These are phyloP conservation scores for Cydonia oblonga DNA, from an alignment of 331 rosid genomes.

Conservation along the genomic window DNA sequence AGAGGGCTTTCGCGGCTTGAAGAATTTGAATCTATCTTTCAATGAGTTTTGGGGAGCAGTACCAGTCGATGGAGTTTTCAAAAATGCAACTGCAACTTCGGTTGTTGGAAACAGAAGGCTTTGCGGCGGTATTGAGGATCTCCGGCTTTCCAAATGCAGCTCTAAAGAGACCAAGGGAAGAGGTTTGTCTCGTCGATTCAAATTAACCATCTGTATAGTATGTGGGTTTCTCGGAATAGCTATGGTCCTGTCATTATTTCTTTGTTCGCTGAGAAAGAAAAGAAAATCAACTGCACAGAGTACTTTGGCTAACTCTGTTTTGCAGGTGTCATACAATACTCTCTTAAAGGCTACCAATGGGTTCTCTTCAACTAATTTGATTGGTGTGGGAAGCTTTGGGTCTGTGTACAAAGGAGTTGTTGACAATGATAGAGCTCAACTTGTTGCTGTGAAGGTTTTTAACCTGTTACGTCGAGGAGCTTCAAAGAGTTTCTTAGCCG, in stretches of 20 bases:
- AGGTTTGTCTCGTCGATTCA: not conserved
- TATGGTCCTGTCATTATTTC: not conserved
- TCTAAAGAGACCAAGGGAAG: not conserved
- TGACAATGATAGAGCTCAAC: not conserved
- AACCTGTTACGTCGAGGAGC: not conserved
- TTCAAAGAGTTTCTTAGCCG: conserved; percentile 5
- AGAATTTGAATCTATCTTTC: not conserved
- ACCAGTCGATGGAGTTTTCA: not conserved
- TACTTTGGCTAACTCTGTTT: not conserved
- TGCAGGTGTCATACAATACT: not conserved
- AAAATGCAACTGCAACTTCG: not conserved
- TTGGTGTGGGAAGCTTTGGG: not conserved
- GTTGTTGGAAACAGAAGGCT: not conserved
- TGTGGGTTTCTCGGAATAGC: not conserved
- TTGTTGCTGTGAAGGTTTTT: conserved; percentile 12
- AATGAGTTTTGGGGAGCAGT: not conserved
- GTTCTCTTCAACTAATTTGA: not conserved
- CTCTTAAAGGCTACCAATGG: not conserved
- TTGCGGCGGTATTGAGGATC: not conserved
- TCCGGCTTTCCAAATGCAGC: not conserved
- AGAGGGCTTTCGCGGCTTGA: not conserved
- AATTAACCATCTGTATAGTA: not conserved
- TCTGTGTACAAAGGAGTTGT: too few relatives aligned
- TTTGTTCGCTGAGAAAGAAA: not conserved
- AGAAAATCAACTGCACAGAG: not conserved